Base-by-base conservation (phyloP, 192 early-diverging fungal genomes). In the Linderina pennispora region DNA sequence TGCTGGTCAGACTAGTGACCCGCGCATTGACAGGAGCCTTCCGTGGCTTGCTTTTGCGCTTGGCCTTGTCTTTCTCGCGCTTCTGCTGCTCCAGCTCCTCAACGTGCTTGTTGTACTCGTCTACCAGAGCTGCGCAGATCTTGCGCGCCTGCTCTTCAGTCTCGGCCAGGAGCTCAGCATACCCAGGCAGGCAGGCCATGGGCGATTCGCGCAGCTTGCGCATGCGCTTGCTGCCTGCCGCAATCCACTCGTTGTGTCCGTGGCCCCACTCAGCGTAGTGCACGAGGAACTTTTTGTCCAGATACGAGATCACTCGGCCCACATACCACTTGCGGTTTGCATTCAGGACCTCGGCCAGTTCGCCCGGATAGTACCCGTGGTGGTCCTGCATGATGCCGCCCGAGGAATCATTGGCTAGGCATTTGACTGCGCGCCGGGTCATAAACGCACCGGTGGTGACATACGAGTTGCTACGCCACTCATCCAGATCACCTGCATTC, bases 401-500 rank as follows among this genome's bases (percentile, higher is more conserved):
- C 2, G 46, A 64, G 4, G 69, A 55, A 2, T 53, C 71, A 39
- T 60, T 58, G 15, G 71, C 59, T 13, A 74, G 56, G 23, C 58
- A 54, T 15, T 58, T 62, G 36, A 67, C 45, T 7, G 71, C 63
- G 19, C 64, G 55, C 28, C 71, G 50, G 10, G 71, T 74, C 1
- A 57, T 43, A 28, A 67, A 74, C 4, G 71, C 71, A 1, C 71
- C 71, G 3, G 71, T 74, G 1, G 71, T 74, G 6, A 74, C 71
- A 33, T 67, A 74, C 60, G 62, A n/a, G 62, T 46, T n/a, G 50
- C 51, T 33, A 43, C 53, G 13, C 37, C 43, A 25, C 26, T 15
- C n/a, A 40, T 26, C 18, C 40, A 33, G 31, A 38, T 3, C 31
- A 41, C 11, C 14, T 21, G 18, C 48, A 50, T 10, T 14, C 10